A percentile compares a stretch with the other conserved stretches of the same genome.
Evolutionary conservation across 345 rosid genomes (phyloP).

Genomic region (Boechera retrofracta): DNA sequence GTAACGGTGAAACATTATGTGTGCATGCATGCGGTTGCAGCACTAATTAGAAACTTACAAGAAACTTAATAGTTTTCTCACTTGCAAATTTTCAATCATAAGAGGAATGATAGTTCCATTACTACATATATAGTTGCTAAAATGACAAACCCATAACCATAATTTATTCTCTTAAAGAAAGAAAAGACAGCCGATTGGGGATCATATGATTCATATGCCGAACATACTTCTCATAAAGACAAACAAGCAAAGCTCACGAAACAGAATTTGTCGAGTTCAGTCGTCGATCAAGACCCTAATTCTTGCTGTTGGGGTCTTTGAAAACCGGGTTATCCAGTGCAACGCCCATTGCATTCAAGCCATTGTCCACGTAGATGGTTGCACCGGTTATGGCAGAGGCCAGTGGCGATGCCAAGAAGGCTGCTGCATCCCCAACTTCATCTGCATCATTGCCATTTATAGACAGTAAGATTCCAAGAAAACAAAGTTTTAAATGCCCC

Average conservation of each 20-base stretch:
- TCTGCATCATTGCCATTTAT: constrained; percentile 53
- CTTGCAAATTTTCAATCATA: constrained; percentile 7
- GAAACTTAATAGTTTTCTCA: neutral
- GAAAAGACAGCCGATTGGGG: constrained; percentile 15
- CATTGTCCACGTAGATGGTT: constrained; percentile 89
- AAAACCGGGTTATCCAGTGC: constrained; percentile 87
- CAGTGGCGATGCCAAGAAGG: constrained; percentile 90
- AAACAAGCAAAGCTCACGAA: too few species aligned
- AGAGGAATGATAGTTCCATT: neutral
- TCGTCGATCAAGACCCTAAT: too few species aligned
- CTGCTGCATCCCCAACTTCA: constrained; percentile 93
- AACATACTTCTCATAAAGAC: too few species aligned
- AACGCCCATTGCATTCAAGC: constrained; percentile 94
- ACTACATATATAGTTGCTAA: neutral
- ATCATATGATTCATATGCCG: too few species aligned
- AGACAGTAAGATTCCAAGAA: constrained; percentile 7
- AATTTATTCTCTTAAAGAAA: constrained; percentile 11
- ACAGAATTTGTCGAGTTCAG: too few species aligned
- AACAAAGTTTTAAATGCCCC: neutral
- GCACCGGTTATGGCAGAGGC: constrained; percentile 94
- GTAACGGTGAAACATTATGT: too few species aligned
- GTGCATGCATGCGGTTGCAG: neutral
- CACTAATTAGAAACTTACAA: neutral
- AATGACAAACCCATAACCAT: constrained; percentile 21
- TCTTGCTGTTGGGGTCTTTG: constrained; percentile 33